Evolutionary conservation across 257 asterid species (phyloP).

Genomic region (Solanum infundibuliforme): DNA sequence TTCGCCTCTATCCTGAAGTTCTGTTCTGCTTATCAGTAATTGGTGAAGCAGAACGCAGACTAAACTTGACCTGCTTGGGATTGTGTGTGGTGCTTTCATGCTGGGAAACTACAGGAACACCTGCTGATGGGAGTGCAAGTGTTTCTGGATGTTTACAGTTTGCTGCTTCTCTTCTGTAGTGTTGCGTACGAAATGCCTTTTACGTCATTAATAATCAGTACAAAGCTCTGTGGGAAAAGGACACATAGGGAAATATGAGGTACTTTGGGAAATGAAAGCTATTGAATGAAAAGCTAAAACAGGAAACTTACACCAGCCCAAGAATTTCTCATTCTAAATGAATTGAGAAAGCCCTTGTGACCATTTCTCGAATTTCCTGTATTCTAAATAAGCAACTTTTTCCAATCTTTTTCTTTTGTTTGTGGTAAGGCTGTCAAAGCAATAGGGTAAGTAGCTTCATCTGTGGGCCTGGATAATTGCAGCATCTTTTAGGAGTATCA

Average conservation of each 20-base stretch:
- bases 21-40: background rate
- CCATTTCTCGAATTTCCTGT: background rate
- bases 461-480: background rate
- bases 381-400: background rate
- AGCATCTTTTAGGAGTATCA: background rate
- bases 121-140: background rate
- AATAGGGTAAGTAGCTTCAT: background rate
- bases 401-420: background rate
- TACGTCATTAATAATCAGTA: background rate
- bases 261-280: background rate
- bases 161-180: background rate
- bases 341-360: background rate
- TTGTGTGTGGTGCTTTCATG: background rate
- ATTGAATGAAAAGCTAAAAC: background rate
- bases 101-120: background rate
- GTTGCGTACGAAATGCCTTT: background rate
- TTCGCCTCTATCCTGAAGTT: background rate
- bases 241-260: background rate
- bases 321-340: background rate
- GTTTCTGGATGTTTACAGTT: background rate
- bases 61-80: background rate
- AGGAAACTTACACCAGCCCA: background rate
- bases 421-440: background rate
- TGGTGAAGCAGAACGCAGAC: background rate
- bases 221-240: background rate